Base-by-base conservation (phyloP, 352 stramenopile genomes). In the Globisporangium parvum region DNA sequence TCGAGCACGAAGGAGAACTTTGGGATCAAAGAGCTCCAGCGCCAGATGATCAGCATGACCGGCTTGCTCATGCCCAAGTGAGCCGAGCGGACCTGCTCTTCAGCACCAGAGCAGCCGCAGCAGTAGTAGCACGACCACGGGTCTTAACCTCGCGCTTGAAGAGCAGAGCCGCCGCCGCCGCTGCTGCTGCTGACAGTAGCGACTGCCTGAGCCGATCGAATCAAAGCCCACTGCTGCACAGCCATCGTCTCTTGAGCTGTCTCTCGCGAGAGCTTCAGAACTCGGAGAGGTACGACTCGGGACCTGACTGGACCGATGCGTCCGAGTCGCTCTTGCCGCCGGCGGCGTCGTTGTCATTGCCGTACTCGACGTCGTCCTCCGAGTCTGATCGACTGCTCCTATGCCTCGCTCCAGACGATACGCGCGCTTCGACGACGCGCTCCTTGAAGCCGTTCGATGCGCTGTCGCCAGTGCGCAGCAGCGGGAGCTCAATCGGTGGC, bases 1-100 rank as follows among this genome's bases (percentile, higher is more conserved):
- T 80, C 71, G 42, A 93, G 84, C 65, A 80, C 81, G 12, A 91
- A 92, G 52, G 72, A 91, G 50, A 63, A 66, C 45, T 85, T 91
- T 69, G 84, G 84, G 8, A 71, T 93, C 18, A 80, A 77, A 10
- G 80, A 91, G 60, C 59, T 93, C 40, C 81, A 88, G 62, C 79
- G 82, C 39, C 79, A 91, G 61, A 77, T 91, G 52, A 58, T 88
- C 8, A 77, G 58, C 31, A 78, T 86, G 60, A 84, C 77, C 5
- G 84, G 71, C 2, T 42, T 92, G 47, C 51, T 91, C 33, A 23
- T 57, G 48, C 18, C 17, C 31, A 50, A 47, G 23, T 59, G 52
- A 49, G 18, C 20, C 17, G 6, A 11, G n/a, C 39, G 39, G 10
- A 17, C n/a, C n/a, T n/a, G n/a, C n/a, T n/a, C n/a, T n/a, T 15